A percentile compares a stretch with the other conserved stretches of the same genome.
Conservation (phyloP, 768 basidiomycete species). For the Auricularia heimuer region DNA sequence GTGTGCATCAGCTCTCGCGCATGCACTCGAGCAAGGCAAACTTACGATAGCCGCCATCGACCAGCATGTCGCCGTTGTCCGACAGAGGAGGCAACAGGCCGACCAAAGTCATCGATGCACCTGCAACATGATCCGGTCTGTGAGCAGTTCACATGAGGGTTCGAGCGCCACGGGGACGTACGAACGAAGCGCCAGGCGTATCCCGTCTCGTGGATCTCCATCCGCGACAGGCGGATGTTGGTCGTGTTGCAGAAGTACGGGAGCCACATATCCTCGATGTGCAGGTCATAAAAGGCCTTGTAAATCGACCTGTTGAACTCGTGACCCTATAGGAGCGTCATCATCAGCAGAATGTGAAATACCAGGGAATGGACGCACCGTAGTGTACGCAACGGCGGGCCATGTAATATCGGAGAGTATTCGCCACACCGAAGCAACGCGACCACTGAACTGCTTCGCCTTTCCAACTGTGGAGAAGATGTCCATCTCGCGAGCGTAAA, state of each 20-base stretch:
- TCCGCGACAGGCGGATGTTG: conserved; percentile 89
- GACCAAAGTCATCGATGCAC: conserved; percentile 95
- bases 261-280: conserved; percentile 97
- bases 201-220: conserved; percentile 98
- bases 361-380: conserved; percentile 29
- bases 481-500: conserved; percentile 93
- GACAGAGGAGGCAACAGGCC: conserved; percentile 91
- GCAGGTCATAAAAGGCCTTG: conserved; percentile 90
- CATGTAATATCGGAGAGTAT: conserved; percentile 90
- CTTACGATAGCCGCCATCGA: conserved; percentile 83
- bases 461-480: conserved; percentile 75
- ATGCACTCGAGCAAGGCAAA: conserved; percentile 6
- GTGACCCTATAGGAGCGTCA: conserved; percentile 50
- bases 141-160: background rate
- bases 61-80: conserved; percentile 86
- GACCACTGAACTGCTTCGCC: conserved; percentile 80
- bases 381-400: conserved; percentile 87
- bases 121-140: conserved; percentile 25
- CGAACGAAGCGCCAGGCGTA: conserved; percentile 96
- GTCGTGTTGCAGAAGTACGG: conserved; percentile 98
- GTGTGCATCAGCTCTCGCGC: conserved; percentile 5
- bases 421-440: conserved; percentile 53
- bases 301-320: conserved; percentile 93
- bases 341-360: conserved; percentile 2
- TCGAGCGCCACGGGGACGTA: conserved; percentile 23